A percentile compares a stretch with the other conserved stretches of the same genome.
These are phyloP conservation scores for Chlorella vulgaris DNA, from an alignment of 139 green algal species.

Conservation along the genomic window DNA sequence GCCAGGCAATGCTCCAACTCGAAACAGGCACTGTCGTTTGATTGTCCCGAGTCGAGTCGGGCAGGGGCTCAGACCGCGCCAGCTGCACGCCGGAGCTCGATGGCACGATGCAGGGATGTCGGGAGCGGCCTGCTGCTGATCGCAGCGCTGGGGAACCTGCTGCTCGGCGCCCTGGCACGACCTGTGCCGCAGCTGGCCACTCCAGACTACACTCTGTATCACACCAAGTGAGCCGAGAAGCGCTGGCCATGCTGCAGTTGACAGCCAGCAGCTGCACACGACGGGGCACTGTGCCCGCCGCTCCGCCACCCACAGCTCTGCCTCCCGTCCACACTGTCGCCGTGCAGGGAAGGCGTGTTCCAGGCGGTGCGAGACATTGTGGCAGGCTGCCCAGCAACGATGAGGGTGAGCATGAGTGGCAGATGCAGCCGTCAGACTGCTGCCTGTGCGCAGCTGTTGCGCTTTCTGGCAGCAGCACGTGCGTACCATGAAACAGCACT, in stretches of 20 bases:
- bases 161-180: neutral
- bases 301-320: too few species aligned
- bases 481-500: too few species aligned
- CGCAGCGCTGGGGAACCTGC: neutral
- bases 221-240: conserved; percentile 55
- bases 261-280: neutral
- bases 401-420: conserved; percentile 52
- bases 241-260: neutral
- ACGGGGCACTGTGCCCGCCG: neutral
- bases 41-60: too few species aligned
- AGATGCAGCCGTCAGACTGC: too few species aligned
- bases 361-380: conserved; percentile 56
- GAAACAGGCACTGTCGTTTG: too few species aligned
- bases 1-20: too few species aligned
- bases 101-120: neutral
- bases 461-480: neutral
- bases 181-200: conserved; percentile 21
- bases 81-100: too few species aligned
- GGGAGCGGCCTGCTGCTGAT: neutral
- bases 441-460: too few species aligned
- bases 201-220: conserved; percentile 77
- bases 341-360: conserved; percentile 64
- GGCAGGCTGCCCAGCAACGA: conserved; percentile 46
- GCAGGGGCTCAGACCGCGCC: too few species aligned
- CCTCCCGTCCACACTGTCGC: neutral